Evolutionary conservation across 2,329 filamentous ascomycete species (phyloP), one percentile per base, ranked within the genome.

Genomic region (Fusarium nurragi): DNA sequence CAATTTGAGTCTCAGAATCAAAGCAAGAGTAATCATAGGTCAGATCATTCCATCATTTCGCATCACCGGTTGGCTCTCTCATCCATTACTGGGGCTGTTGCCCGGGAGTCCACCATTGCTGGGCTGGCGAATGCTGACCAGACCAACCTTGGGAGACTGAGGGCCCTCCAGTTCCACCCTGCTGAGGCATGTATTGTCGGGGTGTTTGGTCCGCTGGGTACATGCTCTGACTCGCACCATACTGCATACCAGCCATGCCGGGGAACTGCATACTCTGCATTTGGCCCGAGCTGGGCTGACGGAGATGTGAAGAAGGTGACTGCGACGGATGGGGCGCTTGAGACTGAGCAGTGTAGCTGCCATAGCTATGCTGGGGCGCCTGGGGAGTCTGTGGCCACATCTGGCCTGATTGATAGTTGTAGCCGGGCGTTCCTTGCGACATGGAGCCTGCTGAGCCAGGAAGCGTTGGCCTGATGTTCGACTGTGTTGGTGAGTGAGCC

Each of bases 351-450:
- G 83, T 80, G 67, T 84, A 86, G 60, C 80, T 79, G 47, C 82
- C 81, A 68, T 84, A 86, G 64, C 77, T 82, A 68, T 82, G 82
- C 64, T 87, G 86, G 11, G 86, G 81, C 16, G 84, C 81, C 74
- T 90, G 89, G 38, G 88, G 86, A 45, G 85, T 84, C 65, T 91
- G 89, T 28, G 85, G 83, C 88, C 88, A 90, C 82, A 90, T 88
- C 71, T 86, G 86, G 59, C 79, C 81, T 37, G 85, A 81, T 54
- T 85, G 80, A 70, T 91, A 93, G 68, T 84, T 89, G 74, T 89
- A 90, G 61, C 84, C 79, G 68, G 84, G 83, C 8, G 80, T 71
- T 51, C 79, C 78, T 72, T 81, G 88, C 69, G 75, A 81, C 74
- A 88, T 79, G 68, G 75, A 81, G 46, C 79, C 81, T 8, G 84